Base-by-base conservation (phyloP, 225 moss, liverwort and hornwort species). In the Rhytidiadelphus loreus region DNA sequence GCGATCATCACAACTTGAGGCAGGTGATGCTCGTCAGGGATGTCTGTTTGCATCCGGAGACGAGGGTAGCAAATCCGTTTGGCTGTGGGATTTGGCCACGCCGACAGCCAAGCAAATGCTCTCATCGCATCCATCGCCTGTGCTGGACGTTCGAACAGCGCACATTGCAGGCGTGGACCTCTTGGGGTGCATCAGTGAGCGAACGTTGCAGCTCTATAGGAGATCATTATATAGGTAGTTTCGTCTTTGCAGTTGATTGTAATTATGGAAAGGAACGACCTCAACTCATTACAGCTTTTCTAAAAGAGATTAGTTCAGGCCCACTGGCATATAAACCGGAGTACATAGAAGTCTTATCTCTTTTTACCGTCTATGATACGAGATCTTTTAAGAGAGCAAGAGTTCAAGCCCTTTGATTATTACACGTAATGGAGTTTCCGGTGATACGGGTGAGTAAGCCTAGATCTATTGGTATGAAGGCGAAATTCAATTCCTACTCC, bases 21-120 rank as follows among this genome's bases (percentile, higher is more conserved):
- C 80, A 83, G 89, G 74, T 85, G 84, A 73, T 83, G 64, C 80
- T 74, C 89, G 89, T 59, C 90, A 88, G 46, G 86, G 88, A 59
- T 92, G 95, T 56, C 78, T 95, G 83, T 95, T 96, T 93, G 97
- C 96, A 55, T 93, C 94, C 70, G 97, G 97, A 86, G 97, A 97
- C 83, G 97, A 97, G 87, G 95, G 91, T 29, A 95, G 92, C 84
- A 96, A 94, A 62, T 88, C 93, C 44, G 92, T 97, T 69, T 96
- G 95, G 95, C 89, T 97, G 80, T 97, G 97, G 97, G 93, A 97
- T 86, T 84, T 94, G 92, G 63, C 91, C 50, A 76, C 93, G 44
- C 87, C 83, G 48, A 84, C 84, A 46, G 89, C 86, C 58, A 92
- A 72, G 69, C 93, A 95, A 87, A 91, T 86, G 57, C 95, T 97